phyloP scores from a whole-genome alignment of 805 yeast genomes.

The Brettanomyces nanus region DNA sequence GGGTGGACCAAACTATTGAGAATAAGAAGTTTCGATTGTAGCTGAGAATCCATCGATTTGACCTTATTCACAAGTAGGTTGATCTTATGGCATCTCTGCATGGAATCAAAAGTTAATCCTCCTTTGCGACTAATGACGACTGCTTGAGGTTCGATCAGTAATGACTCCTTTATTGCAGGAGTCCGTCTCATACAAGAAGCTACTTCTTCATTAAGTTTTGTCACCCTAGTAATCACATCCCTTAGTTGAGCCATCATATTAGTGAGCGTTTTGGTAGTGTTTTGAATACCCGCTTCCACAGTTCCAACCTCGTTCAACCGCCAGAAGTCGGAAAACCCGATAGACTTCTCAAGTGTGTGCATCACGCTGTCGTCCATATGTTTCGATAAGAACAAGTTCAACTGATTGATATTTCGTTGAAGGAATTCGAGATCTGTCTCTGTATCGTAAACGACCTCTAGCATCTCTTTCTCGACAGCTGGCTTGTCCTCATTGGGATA shows the following conservation, averaged over 20 bases:
- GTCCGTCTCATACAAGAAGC: background rate
- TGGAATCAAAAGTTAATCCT: slow-evolving; percentile 1
- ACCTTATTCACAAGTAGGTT: slow-evolving; percentile 2
- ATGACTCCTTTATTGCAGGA: background rate
- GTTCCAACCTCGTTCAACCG: slow-evolving; percentile 22
- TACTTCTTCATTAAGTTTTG: background rate
- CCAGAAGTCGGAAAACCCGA: slow-evolving; percentile 22
- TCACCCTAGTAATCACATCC: background rate
- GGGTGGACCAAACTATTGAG: slow-evolving; percentile 23
- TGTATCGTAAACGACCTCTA: slow-evolving; percentile 21
- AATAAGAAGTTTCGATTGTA: slow-evolving; percentile 20
- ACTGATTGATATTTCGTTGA: slow-evolving; percentile 12
- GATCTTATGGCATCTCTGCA: background rate
- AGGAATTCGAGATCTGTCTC: slow-evolving; percentile 24
- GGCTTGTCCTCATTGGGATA: slow-evolving; percentile 16
- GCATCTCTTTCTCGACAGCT: slow-evolving; percentile 19
- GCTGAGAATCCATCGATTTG: slow-evolving; percentile 9
- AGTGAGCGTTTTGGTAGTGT: background rate
- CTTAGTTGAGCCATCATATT: background rate
- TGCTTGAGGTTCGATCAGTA: background rate
- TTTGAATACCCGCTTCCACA: slow-evolving; percentile 10
- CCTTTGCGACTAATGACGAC: background rate
- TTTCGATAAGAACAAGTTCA: slow-evolving; percentile 18
- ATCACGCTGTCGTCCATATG: slow-evolving; percentile 13
- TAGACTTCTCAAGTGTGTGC: slow-evolving; percentile 18